Evolutionary conservation across 176 grass and related monocot genomes (phyloP).

Genomic region (Secale cereale): DNA sequence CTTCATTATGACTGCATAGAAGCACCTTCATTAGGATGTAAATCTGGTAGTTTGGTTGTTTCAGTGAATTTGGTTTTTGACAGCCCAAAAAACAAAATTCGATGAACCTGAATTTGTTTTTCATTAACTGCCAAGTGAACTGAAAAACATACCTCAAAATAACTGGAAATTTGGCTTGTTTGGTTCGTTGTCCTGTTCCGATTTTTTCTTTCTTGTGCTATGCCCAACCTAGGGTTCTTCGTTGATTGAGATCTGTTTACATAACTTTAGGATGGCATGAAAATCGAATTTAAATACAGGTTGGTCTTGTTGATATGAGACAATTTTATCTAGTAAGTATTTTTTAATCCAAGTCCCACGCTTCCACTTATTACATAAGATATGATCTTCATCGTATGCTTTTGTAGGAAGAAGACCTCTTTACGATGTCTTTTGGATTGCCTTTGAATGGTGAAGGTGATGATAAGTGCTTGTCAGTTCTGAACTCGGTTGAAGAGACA

Average conservation of each 20-base stretch:
- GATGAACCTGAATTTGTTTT: not conserved
- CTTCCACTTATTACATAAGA: conserved; percentile 14
- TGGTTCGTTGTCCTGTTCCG: not conserved
- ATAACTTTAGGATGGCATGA: conserved; percentile 3
- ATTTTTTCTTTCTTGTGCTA: not conserved
- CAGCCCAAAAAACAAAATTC: not conserved
- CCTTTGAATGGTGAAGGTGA: conserved; percentile 86
- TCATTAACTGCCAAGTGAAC: not conserved
- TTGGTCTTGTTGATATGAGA: conserved; percentile 11
- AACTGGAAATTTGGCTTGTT: not conserved
- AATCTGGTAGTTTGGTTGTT: not conserved
- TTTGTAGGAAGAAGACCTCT: conserved; percentile 91
- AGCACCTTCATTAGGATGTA: not conserved
- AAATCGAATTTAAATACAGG: not conserved
- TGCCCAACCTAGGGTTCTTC: not conserved
- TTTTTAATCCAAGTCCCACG: not conserved
- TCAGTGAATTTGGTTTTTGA: not conserved
- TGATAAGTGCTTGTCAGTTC: conserved; percentile 81
- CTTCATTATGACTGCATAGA: not conserved
- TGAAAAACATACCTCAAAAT: not conserved
- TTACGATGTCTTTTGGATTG: conserved; percentile 85
- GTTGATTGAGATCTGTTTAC: not conserved
- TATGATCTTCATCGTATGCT: conserved; percentile 2
- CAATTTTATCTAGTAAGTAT: not conserved
- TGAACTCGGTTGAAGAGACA: conserved; percentile 91